Base-by-base conservation (phyloP, 1,139 yeast species). In the Hyphopichia khmerensis region DNA sequence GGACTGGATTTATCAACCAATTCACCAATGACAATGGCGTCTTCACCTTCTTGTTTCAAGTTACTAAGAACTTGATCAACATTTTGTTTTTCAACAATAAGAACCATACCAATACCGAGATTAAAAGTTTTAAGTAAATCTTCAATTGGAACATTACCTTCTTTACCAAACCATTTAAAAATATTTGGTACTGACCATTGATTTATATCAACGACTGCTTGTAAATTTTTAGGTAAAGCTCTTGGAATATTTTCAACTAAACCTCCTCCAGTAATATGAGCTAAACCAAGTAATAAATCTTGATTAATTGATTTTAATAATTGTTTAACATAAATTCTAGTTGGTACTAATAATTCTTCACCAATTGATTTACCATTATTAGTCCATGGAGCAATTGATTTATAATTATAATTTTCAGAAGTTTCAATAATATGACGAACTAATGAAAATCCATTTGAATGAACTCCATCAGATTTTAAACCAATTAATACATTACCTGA, bases 181-280 rank as follows among this genome's bases (percentile, higher is more conserved):
- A 93, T 89, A 35, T 75, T 82, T 23, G 96, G 96, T 34, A 93
- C 84, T 51, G 81, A 79, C 96, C 98, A 91, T 10, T 80, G 67
- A 42, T 70, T 70, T 60, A 87, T 82, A 62, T 93, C 96, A 41
- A 95, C 80, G 52, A 72, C 75, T 15, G 97, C 99, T 58, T 84
- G 84, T 50, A 93, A 72, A 54, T 81, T 67, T 48, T 80, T 70
- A 48, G 99, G 99, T 49, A 95, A 74, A 23, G 96, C 95, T 62
- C 99, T 82, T 43, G 99, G 99, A 45, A 93, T 83, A 65, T 95
- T 95, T 66, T 95, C 99, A 31, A 93, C 85, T 40, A 95, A 76
- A 45, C 99, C 99, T 44, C 99, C 99, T 47, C 99, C 99, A 19
- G 99, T 95, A 56, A 95, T 93, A 62, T 95, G 96, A 5, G 99